Evolutionary conservation across 306 rosid species (phyloP), one percentile per base, ranked within the genome.

Genomic region (Citrullus amarus): DNA sequence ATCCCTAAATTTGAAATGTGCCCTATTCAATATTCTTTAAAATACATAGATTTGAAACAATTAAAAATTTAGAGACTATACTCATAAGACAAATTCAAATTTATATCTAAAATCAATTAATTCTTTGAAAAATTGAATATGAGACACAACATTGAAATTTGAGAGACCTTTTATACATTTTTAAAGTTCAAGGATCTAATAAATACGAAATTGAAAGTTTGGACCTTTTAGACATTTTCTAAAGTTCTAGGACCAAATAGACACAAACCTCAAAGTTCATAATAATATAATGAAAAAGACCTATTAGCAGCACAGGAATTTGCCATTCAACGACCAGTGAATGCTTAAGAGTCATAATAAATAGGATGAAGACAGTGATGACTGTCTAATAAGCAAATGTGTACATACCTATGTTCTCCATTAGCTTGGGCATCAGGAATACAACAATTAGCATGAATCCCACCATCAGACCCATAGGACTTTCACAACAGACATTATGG

Each of bases 391-490:
- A 51, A 82, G 75, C 7, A 66, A 46, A 62, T 72, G 83, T 80
- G 75, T 22, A 76, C 89, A 82, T 88, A 92, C 99, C 98, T 91
- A 95, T 90, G 85, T 89, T 95, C 86, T 95, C 99, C 90, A 95
- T 84, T 81, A 95, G 79, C 81, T 92, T 95, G 86, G 99, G 99
- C 98, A 95, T 95, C 82, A 95, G 78, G 78, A 95, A 92, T 88
- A 95, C 88, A 56, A 92, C 97, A 80, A 95, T 63, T 80, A 95
- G 85, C 99, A 95, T 95, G 86, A 95, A 95, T 86, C 98, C 99
- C 85, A 92, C 71, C 99, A 95, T 95, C 91, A 95, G 86, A 82
- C 97, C 99, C 99, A 95, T 95, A 30, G 99, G 99, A 83, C 98
- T 95, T 80, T 95, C 83, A 92, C 97, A 57, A 95, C 17, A 77